Base-by-base conservation (phyloP, 768 basidiomycete species). In the Lactarius psammicola region DNA sequence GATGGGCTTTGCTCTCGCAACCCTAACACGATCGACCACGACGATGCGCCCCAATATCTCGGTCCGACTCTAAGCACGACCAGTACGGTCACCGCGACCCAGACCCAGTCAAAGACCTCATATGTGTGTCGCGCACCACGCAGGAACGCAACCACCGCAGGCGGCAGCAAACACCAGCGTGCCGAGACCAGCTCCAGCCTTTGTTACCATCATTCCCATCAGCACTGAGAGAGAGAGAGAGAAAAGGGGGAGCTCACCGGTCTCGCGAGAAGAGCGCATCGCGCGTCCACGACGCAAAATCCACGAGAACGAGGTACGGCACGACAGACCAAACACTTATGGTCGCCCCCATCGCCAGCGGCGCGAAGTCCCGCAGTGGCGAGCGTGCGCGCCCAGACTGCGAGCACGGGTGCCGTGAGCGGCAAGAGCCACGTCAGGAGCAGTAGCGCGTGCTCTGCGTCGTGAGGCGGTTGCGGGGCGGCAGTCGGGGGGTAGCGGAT, bases 371-470 rank as follows among this genome's bases (percentile, higher is more conserved):
- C 90, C 11, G 92, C 90, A 0, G 90, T 90, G 42, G 85, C 81
- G 13, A 96, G 78, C 44, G 94, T 95, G 58, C 94, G 85, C 2
- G 88, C 89, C 95, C 95, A 98, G 2, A 96, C 94, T 1, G 85
- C 88, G 30, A 98, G 79, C 7, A 89, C 87, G 0, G 92, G 88
- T 2, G 86, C 88, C 7, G 82, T 82, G 62, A 92, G 78, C 1
- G 95, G 95, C 0, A 96, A 77, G 2, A 95, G 79, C 83, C 87
- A 88, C 20, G 90, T 88, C 84, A 94, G 86, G 38, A 95, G 78
- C 59, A 94, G 77, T 13, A 95, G 75, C 0, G 92, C 34, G 69
- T 92, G 87, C 64, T 80, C 75, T 62, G 82, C 86, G 62, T 87
- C 82, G 60, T 84, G 76, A 56, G 36, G 54, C 17, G 57, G 20